Evolutionary conservation across 805 yeast species (phyloP).

Genomic region (Candida ortonii): DNA sequence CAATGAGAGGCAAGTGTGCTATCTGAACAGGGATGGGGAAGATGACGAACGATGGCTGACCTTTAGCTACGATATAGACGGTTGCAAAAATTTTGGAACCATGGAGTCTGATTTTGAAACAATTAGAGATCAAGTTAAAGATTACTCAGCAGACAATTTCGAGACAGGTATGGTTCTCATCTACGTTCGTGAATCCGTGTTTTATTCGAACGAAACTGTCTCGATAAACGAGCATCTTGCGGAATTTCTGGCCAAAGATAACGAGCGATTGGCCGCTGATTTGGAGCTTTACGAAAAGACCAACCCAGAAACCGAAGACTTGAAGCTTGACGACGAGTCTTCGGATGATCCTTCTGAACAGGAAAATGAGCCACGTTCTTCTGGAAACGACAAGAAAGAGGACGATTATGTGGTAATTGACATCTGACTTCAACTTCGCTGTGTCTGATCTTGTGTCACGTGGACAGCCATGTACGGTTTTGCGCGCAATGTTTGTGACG

Average conservation of each 20-base stretch:
- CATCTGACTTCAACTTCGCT: constrained; percentile 8
- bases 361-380: background rate
- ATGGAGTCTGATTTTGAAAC: constrained; percentile 24
- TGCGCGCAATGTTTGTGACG: constrained; percentile 1
- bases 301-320: background rate
- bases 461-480: no score
- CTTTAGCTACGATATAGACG: constrained; percentile 29
- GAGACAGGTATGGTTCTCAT: constrained; percentile 34
- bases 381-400: constrained; percentile 1
- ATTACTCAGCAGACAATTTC: constrained; percentile 24
- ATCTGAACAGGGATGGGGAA: constrained; percentile 19
- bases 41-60: constrained; percentile 29
- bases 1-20: constrained; percentile 32
- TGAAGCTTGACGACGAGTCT: constrained; percentile 11
- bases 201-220: constrained; percentile 9
- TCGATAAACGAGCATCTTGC: constrained; percentile 26
- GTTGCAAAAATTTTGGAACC: constrained; percentile 25
- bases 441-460: no score
- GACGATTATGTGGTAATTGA: constrained; percentile 17
- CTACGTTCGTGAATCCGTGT: constrained; percentile 32
- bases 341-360: constrained; percentile 4
- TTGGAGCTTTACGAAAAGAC: constrained; percentile 8
- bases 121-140: constrained; percentile 22
- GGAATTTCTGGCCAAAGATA: constrained; percentile 34
- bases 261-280: constrained; percentile 20